Conservation (phyloP, 2,329 filamentous ascomycete genomes). For the Davidsoniella virescens region DNA sequence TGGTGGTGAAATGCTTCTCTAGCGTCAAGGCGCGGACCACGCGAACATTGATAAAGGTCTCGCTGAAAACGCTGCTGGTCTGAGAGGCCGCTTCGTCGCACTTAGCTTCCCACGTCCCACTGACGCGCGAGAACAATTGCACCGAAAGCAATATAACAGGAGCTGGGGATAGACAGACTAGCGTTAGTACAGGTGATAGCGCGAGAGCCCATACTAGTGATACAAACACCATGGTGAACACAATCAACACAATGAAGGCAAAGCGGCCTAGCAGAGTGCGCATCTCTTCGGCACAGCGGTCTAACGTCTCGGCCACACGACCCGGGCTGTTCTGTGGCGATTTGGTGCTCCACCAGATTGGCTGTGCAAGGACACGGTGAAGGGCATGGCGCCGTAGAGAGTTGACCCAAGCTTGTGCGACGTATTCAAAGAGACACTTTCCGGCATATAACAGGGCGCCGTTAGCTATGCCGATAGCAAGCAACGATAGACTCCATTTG, state of each 20-base stretch:
- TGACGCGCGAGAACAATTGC: conserved; percentile 46
- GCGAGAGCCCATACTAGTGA: conserved; percentile 58
- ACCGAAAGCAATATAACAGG: conserved; percentile 54
- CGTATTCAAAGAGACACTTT: conserved; percentile 55
- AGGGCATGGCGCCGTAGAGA: conserved; percentile 51
- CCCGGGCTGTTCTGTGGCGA: conserved; percentile 14
- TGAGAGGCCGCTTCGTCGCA: conserved; percentile 42
- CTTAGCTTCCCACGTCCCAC: conserved; percentile 53
- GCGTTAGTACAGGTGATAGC: conserved; percentile 63
- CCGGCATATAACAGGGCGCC: conserved; percentile 47
- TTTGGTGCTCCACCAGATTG: conserved; percentile 61
- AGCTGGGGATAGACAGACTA: conserved; percentile 54
- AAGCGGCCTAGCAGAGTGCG: conserved; percentile 68
- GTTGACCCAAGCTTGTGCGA: conserved; percentile 64
- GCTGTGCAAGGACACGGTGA: conserved; percentile 55
- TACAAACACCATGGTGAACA: conserved; percentile 48
- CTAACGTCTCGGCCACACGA: conserved; percentile 50
- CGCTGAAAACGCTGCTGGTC: conserved; percentile 38
- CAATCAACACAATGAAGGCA: conserved; percentile 50
- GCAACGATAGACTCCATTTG: conserved; percentile 53
- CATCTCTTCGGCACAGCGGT: conserved; percentile 76
- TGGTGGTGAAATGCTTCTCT: conserved; percentile 52
- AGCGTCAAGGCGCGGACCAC: conserved; percentile 62
- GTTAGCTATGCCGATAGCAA: conserved; percentile 52
- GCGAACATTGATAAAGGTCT: conserved; percentile 64